Evolutionary conservation across 164 flowering plant genomes (phyloP), one percentile per base, ranked within the genome.

Genomic region (Vitis rotundifolia): DNA sequence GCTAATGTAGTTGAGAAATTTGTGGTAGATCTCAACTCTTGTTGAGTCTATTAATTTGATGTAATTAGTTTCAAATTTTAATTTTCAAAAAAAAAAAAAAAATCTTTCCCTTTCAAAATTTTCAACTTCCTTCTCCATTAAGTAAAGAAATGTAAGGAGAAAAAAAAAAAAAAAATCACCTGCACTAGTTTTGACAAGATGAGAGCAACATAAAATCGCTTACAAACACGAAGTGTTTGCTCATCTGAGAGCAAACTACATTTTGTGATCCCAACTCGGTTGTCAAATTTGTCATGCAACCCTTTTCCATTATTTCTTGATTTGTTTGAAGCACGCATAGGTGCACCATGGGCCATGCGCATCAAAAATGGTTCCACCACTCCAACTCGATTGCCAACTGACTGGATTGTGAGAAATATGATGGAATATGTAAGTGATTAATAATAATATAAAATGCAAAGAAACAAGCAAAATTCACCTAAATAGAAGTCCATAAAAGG

Each of bases 271-370:
- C 85, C 78, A 68, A 22, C 53, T 71, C 48, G 71, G 64, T 70
- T 66, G 55, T 76, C 79, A 67, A 62, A 52, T 69, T 73, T 79
- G n/a, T 75, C 78, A 70, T 68, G 81, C 65, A 75, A 66, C 49
- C 80, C 83, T 71, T 79, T 88, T 57, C 64, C 68, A 31, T 68
- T 74, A 61, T 78, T 84, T 76, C 84, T 84, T 64, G 82, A 78
- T 71, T 73, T 87, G 31, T 72, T 74, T 58, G 76, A 77, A 11
- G 69, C 31, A 52, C 82, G 84, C 59, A 86, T 52, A 47, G 93
- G 96, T 18, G 93, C 98, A 69, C 98, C 98, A 88, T 95, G 99
- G 65, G 99, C 98, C 97, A 90, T 93, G 49, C 97, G 97, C 99
- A 95, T 93, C 80, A 95, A 74, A 80, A 89, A 93, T 31, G 96